Evolutionary conservation across 257 asterid species (phyloP), one percentile per base, ranked within the genome.

Genomic region (Solanum tacnaense): DNA sequence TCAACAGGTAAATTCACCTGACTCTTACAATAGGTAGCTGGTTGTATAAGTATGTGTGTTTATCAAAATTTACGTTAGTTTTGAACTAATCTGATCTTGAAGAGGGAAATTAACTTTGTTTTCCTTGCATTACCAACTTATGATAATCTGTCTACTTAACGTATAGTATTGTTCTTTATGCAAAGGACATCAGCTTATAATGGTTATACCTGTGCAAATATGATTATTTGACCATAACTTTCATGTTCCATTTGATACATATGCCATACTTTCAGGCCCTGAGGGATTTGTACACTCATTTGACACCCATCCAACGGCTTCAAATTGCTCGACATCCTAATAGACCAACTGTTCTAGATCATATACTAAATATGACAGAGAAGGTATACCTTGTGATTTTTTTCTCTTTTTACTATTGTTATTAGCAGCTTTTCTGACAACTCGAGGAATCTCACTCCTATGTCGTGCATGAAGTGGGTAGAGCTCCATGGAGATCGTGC

Each of bases 401-500:
- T 13, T 74, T 78, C 11, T 18, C 38, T 44, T 25, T 13, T 79
- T 25, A 16, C 38, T 29, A 15, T 13, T 78, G 84, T 25, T 78
- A 46, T 44, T 79, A 15, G 67, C 65, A 44, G 65, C 39, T 68
- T 75, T 67, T 65, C 62, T 38, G 34, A 87, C 44, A 21, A 27
- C 25, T 46, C 27, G 38, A 41, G 38, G 16, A 16, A 27, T 79
- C 39, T 44, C 52, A 79, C 0, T 79, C 67, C 85, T 44, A 44
- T 79, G 36, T 79, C 31, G 5, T 79, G 67, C 67, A 79, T 76
- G 68, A 92, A 96, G 98, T 96, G 94, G 92, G 96, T 96, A 18
- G 99, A 96, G 92, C 98, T 96, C 78, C 99, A 96, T 89, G 99
- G 99, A 78, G 99, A 96, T 89, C 93, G 98, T 79, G 93, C 95